A percentile compares a stretch with the other conserved stretches of the same genome.
These are phyloP conservation scores for Suillus lakei DNA, from an alignment of 768 basidiomycete species.

Conservation along the genomic window DNA sequence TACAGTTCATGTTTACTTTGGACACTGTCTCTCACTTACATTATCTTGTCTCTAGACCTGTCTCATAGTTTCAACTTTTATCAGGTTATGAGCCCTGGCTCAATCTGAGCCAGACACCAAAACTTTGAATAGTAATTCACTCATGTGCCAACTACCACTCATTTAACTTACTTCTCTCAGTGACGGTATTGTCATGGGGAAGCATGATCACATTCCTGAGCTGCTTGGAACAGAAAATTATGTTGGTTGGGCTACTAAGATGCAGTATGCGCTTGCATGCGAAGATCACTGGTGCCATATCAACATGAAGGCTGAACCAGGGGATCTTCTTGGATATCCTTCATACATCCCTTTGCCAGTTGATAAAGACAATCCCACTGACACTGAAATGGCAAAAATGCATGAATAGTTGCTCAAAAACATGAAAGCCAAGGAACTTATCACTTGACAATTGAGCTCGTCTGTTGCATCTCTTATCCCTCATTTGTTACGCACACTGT, in stretches of 20 bases:
- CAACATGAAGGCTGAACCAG: background rate
- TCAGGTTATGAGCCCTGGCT: background rate
- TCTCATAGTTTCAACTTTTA: too few species aligned
- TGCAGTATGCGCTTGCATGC: background rate
- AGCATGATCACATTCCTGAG: constrained; percentile 17
- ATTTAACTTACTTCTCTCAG: background rate
- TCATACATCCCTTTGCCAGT: background rate
- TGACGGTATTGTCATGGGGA: background rate
- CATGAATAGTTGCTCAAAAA: too few species aligned
- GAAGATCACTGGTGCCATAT: constrained; percentile 9
- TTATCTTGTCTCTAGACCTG: too few species aligned
- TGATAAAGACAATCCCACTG: background rate
- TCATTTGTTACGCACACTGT: too few species aligned
- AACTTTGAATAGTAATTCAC: background rate
- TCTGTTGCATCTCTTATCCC: too few species aligned
- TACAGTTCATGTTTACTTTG: too few species aligned
- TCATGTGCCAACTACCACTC: background rate
- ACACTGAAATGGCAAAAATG: background rate
- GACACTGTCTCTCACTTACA: too few species aligned
- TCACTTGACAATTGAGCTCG: too few species aligned
- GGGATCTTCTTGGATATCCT: background rate
- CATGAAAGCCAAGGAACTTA: too few species aligned
- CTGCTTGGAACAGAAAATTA: constrained; percentile 6
- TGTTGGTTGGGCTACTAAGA: background rate
- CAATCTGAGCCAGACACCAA: background rate